These are phyloP conservation scores for Micractinium conductrix DNA, from an alignment of 139 green algal species.

Conservation along the genomic window DNA sequence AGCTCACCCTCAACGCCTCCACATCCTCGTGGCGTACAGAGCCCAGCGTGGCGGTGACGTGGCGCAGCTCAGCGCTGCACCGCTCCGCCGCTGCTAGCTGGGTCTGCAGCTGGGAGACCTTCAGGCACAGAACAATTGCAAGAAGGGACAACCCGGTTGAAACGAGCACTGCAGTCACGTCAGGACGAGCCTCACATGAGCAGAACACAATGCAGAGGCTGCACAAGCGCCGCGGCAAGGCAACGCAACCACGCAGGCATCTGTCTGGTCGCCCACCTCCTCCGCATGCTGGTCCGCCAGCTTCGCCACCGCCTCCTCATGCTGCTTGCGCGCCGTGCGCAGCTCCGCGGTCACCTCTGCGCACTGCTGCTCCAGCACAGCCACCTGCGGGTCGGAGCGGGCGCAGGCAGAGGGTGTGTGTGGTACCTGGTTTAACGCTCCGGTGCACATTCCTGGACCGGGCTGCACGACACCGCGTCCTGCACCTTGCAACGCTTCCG, in stretches of 20 bases:
- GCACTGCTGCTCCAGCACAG: conserved; percentile 22
- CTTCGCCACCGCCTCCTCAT: neutral
- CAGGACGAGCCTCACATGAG: no score
- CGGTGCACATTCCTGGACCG: no score
- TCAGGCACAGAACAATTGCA: no score
- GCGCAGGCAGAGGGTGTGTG: neutral
- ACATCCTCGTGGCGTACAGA: conserved; percentile 14
- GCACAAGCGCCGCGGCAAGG: fast-evolving
- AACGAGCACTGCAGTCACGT: no score
- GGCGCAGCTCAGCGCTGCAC: conserved; percentile 11
- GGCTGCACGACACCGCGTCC: no score
- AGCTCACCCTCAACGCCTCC: conserved; percentile 32
- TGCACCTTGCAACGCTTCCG: no score
- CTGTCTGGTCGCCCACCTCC: no score
- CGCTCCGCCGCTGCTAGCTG: conserved; percentile 25
- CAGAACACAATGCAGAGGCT: no score
- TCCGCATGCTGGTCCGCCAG: neutral
- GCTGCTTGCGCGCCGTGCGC: neutral
- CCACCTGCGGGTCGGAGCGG: neutral
- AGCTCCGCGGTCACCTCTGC: neutral
- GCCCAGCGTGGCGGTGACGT: neutral
- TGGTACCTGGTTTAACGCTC: neutral
- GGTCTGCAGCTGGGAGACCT: conserved; percentile 21
- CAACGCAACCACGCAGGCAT: neutral
- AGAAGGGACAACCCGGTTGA: no score